These are phyloP conservation scores for Penstemon barbatus DNA, from an alignment of 257 asterid genomes.

Conservation along the genomic window DNA sequence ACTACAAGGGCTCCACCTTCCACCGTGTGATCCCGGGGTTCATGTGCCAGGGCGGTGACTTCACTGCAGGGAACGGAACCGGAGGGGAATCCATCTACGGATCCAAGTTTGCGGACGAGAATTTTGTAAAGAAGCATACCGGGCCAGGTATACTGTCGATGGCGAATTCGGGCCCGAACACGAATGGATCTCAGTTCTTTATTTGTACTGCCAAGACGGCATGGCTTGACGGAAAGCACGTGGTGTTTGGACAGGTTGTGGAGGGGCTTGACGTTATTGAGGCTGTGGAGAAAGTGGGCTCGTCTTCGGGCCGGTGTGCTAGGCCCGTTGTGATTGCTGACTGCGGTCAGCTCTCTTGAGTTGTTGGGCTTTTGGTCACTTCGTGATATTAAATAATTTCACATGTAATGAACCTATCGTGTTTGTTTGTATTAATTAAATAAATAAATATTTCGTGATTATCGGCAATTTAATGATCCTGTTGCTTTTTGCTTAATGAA, in stretches of 20 bases:
- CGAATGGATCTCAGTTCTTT: constrained; percentile 66
- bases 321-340: constrained; percentile 17
- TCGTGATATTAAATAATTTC: neutral
- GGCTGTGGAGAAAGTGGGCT: neutral
- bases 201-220: constrained; percentile 58
- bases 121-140: constrained; percentile 65
- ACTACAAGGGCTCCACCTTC: constrained; percentile 64
- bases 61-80: constrained; percentile 69
- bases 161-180: constrained; percentile 69
- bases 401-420: too few species aligned
- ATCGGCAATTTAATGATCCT: too few species aligned
- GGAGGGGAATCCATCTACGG: constrained; percentile 76
- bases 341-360: constrained; percentile 17
- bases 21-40: constrained; percentile 71
- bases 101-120: constrained; percentile 53
- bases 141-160: constrained; percentile 56
- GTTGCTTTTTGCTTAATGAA: too few species aligned
- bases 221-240: constrained; percentile 71
- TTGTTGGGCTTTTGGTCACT: neutral
- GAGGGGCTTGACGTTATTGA: neutral
- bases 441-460: too few species aligned
- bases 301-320: neutral
- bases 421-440: too few species aligned
- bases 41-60: constrained; percentile 78
- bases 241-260: constrained; percentile 11